Evolutionary conservation across 805 yeast genomes (phyloP), one percentile per base, ranked within the genome.

Genomic region (Candida incommunis): DNA sequence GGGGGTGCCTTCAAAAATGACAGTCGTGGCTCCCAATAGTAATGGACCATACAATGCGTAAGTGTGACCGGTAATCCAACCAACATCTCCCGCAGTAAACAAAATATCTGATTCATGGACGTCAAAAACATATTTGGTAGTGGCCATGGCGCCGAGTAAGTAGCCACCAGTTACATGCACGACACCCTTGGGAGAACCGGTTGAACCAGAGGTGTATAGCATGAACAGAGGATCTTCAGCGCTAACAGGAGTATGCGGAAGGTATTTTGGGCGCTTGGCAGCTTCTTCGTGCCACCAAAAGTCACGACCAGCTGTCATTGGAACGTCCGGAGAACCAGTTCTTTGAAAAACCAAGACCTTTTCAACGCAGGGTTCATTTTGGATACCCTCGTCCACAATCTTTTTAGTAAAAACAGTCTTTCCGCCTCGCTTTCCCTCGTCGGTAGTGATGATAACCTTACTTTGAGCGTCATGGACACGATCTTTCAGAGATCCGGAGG

Each of bases 41-140:
- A 92, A 75, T 37, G 98, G 98, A 48, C 97, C 97, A 60, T 92
- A 92, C 41, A 90, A 75, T 40, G 86, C 95, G 61, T 90, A 92
- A 7, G 96, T 83, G 66, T 92, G 98, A 54, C 97, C 97, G 16
- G 98, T 92, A 62, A 92, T 92, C 97, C 98, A 92, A 61, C 98
- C 97, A 46, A 92, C 86, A 63, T 92, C 97, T 60, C 97, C 97
- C 34, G 97, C 97, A 37, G 97, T 90, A 71, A 92, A 90, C 50
- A 90, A 66, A 40, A 82, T 72, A 64, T 92, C 97, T 50, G 81
- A 82, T 48, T 78, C 78, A 60, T 86, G 95, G 42, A 92, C 78
- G 63, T 94, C 97, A 63, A 92, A 90, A 41, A 87, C 87, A 66
- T 88, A 90, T 67, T 80, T 83, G 42, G 96, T 83, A 44, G 96